Evolutionary conservation across 345 rosid genomes (phyloP), one percentile per base, ranked within the genome.

Genomic region (Noccaea caerulescens): DNA sequence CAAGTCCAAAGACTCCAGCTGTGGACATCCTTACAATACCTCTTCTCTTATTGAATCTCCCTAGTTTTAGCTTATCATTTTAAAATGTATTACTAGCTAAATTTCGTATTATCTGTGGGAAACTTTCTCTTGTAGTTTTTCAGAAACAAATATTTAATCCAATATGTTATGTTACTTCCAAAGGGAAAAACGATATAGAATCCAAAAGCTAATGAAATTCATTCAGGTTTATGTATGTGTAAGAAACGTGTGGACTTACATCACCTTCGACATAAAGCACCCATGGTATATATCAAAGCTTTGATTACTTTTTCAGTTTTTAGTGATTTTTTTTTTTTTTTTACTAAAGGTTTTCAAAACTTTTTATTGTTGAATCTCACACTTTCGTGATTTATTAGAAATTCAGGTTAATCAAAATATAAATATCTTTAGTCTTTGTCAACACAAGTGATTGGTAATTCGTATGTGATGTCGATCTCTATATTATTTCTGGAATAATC

Each of bases 1-100:
- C 14, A 36, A 63, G 76, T 63, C 63, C 76, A 36, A 72, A 63
- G 58, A 20, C 13, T 72, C 71, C 71, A 72, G 76, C 71, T 63
- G 76, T 72, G 58, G 27, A 25, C 58, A 45, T 63, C 64, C 50
- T 63, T 54, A 63, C 61, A 62, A 33, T 52, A 42, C 49, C 43
- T 52, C 10, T 71, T 62, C 9, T 5, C 36, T n/a, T 32, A 18
- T 71, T 33, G 27, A 20, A 5, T 25, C 44, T 10, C 14, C 30
- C 30, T 27, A 27, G 30, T 27, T 27, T 27, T 27, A 27, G 30
- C 30, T 27, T 27, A 27, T 27, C 30, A 4, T 27, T 27, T 27
- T 27, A 27, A 27, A 27, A 27, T 3, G 30, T 27, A 27, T 27
- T 27, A 27, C 3, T 27, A 27, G 30, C 30, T 27, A 27, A 27